Conservation (phyloP, 2,329 filamentous ascomycete genomes). For the Phymatotrichopsis omnivora region DNA sequence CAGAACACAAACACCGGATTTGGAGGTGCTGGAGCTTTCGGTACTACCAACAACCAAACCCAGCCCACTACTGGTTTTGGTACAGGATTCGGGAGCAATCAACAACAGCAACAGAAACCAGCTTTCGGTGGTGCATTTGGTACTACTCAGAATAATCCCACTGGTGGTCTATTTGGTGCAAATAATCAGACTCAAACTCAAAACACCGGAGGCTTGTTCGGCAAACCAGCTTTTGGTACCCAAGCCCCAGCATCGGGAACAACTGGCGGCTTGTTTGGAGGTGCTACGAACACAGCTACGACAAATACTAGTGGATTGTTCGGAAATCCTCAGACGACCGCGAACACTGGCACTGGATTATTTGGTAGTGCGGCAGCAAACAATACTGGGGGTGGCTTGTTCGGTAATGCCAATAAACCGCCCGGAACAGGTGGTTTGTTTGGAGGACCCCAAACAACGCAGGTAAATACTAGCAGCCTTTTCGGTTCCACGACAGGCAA, state of each 20-base stretch:
- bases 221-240: conserved; percentile 36
- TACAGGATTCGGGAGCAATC: conserved; percentile 19
- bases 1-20: conserved; percentile 29
- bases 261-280: conserved; percentile 41
- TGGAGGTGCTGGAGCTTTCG: conserved; percentile 33
- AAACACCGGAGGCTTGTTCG: conserved; percentile 33
- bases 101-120: conserved; percentile 23
- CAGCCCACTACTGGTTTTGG: conserved; percentile 35
- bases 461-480: conserved; percentile 25
- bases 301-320: conserved; percentile 36
- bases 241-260: conserved; percentile 34
- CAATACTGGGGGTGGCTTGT: conserved; percentile 39
- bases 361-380: conserved; percentile 41
- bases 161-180: conserved; percentile 38
- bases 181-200: conserved; percentile 34
- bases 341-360: conserved; percentile 39
- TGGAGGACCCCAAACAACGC: conserved; percentile 12
- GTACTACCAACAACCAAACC: conserved; percentile 36
- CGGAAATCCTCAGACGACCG: conserved; percentile 35
- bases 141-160: conserved; percentile 29
- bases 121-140: conserved; percentile 37
- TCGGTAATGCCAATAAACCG: conserved; percentile 42
- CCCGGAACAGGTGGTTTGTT: conserved; percentile 47
- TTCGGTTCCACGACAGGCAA: conserved; percentile 34
- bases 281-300: conserved; percentile 29